Evolutionary conservation across 441 rosid genomes (phyloP), one percentile per base, ranked within the genome.

Genomic region (Rhodomyrtus psidioides): DNA sequence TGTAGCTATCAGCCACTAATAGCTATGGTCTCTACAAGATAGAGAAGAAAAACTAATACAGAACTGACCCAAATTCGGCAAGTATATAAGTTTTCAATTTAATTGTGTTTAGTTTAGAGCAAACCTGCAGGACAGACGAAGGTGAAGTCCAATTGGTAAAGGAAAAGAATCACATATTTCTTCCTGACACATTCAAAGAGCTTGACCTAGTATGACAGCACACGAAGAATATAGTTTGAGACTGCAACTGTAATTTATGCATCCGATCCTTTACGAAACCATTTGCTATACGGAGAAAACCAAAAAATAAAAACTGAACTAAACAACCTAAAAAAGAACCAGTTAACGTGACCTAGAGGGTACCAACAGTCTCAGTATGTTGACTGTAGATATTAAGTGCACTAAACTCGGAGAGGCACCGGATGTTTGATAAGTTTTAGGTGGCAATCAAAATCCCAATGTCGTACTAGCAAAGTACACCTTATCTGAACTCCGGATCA

Each of bases 131-230:
- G 99, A 58, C 99, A 92, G 59, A 94, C 95, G 86, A 95, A 96
- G 83, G 98, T 91, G 90, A 94, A 97, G 93, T 97, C 97, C 97
- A 97, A 87, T n/a, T 97, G 99, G 90, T 96, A 97, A 93, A 96
- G 94, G 86, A 95, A 97, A 82, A 95, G 96, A 93, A 96, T 92
- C 88, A 94, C 98, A 90, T 95, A 95, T 88, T 97, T 97, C 95
- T 94, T 95, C 90, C 98, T 97, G 90, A n/a, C 93, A 87, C 94
- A 95, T 16, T 96, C 97, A 6, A 97, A 95, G 39, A 95, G 96
- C 89, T 95, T 95, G 82, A 96, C 98, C 99, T 97, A 95, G 79
- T 89, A 89, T 27, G 56, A 74, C 23, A 51, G 55, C 44, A n/a
- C n/a, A 23, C 79, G 8, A 54, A 17, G 23, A 54, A 54, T 70